Conservation (phyloP, 2,329 filamentous ascomycete genomes). For the Paramyrothecium sp. region DNA sequence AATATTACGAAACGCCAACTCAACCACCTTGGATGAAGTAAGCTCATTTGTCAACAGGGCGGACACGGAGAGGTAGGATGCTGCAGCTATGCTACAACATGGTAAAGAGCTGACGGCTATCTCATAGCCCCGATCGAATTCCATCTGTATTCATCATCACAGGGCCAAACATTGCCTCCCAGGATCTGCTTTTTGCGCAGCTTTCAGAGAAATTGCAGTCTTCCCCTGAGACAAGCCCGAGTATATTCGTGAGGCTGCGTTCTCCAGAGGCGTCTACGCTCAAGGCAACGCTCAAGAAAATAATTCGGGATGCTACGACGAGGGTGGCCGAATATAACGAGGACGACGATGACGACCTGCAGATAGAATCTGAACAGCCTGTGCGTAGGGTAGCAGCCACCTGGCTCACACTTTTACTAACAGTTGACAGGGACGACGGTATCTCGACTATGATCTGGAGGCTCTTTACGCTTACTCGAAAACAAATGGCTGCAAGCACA, state of each 20-base stretch:
- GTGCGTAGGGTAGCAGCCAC: constrained; percentile 30
- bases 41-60: constrained; percentile 50
- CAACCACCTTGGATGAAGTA: constrained; percentile 58
- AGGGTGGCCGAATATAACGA: constrained; percentile 49
- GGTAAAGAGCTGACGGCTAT: not conserved
- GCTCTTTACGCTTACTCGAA: constrained; percentile 62
- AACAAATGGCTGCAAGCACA: constrained; percentile 50
- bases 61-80: constrained; percentile 27
- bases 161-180: constrained; percentile 75
- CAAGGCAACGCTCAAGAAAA: constrained; percentile 69
- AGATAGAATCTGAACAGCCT: constrained; percentile 43
- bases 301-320: constrained; percentile 66
- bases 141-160: constrained; percentile 73
- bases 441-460: constrained; percentile 78
- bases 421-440: constrained; percentile 52
- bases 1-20: constrained; percentile 60
- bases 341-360: constrained; percentile 57
- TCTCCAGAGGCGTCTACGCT: constrained; percentile 72
- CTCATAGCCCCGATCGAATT: constrained; percentile 45
- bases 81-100: not conserved
- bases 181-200: constrained; percentile 72
- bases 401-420: constrained; percentile 9
- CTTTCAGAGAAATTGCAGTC: constrained; percentile 55
- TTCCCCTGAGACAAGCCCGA: constrained; percentile 32
- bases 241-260: constrained; percentile 64